Base-by-base conservation (phyloP, 257 asterid genomes). In the Solanum lycopersicoides region DNA sequence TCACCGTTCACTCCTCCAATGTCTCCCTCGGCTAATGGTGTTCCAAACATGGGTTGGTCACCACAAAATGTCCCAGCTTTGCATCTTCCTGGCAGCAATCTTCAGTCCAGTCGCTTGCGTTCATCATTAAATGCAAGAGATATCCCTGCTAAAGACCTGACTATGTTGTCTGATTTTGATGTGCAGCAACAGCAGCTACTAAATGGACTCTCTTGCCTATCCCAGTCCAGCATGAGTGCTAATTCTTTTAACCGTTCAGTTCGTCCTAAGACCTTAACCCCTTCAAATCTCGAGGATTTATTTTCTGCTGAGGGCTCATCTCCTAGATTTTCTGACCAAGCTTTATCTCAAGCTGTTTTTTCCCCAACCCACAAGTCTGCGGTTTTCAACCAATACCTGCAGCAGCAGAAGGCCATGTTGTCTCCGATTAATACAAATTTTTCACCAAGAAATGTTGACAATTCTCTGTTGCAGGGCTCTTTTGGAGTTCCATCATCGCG, bases 51-150 rank as follows among this genome's bases (percentile, higher is more conserved):
- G 37, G 94, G 95, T 9, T 94, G 98, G 98, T 76, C 91, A 56
- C 96, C 87, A 83, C 96, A 92, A 35, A 94, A 94, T 84, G 95
- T 94, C 69, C 98, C 99, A 1, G 79, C 95, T 1, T 79, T 96
- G 93, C 96, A 92, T 88, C 93, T 96, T 65, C 97, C 99, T 0
- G 95, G 96, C 59, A 92, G 94, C 93, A 94, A 91, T 89, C 89
- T 92, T 87, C 97, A 94, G 87, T 94, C 96, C 20, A 96, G 99
- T 80, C 94, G 98, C 68, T 87, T 96, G 87, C 95, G 99, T 28
- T 94, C 98, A 53, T 96, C 98, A 28, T 77, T 94, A 20, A 89
- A 93, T 87, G 98, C 98, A 50, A 90, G 98, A 88, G 98, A 94
- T 71, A 88, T 95, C 72, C 91, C 90, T 21, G 79, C 86, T 8